Base-by-base conservation (phyloP, 106 monocot species). In the Apostasia shenzhenica region DNA sequence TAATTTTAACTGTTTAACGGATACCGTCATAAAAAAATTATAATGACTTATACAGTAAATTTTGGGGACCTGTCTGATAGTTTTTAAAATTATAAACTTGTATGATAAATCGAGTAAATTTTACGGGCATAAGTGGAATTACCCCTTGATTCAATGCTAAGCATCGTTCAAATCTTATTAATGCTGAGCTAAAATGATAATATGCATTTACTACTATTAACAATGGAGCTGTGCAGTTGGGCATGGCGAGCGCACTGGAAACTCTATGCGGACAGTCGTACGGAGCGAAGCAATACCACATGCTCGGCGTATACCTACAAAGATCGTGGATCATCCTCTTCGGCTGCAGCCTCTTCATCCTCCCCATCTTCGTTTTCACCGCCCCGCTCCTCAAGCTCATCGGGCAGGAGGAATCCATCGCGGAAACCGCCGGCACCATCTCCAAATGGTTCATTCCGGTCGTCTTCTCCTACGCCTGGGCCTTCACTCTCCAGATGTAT, bases 251-350 rank as follows among this genome's bases (percentile, higher is more conserved):
- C 57, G 91, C 87, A 48, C 63, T 91, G 3, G 84, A 85, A 52
- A 91, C 91, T 8, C 72, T 91, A 3, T 87, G 91, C 14, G 91
- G 91, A 1, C 91, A 91, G 71, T 60, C 87, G 3, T 91, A 67
- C 45, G 91, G 91, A 1, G 91, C 91, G 11, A 75, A 80, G 13
- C 81, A 87, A 73, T 55, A 78, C 75, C 78, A 85, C 73, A 91
- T 91, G 91, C 62, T 91, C 0, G 91, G 88, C n/a, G 74, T 88
- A 46, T 88, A 85, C 54, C 73, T 88, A 4, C 92, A 88, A 67
- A 61, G 88, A 45, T 88, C 92, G 61, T 88, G 88, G 82, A 80
- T 85, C 5, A 75, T 88, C 7, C 59, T 85, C 12, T 60, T 88
- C 11, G 13, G 48, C 0, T 78, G 72, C 62, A 71, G 72, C 4